phyloP scores from a whole-genome alignment of 2,329 filamentous ascomycete species.

The Aspergillus terreus region DNA sequence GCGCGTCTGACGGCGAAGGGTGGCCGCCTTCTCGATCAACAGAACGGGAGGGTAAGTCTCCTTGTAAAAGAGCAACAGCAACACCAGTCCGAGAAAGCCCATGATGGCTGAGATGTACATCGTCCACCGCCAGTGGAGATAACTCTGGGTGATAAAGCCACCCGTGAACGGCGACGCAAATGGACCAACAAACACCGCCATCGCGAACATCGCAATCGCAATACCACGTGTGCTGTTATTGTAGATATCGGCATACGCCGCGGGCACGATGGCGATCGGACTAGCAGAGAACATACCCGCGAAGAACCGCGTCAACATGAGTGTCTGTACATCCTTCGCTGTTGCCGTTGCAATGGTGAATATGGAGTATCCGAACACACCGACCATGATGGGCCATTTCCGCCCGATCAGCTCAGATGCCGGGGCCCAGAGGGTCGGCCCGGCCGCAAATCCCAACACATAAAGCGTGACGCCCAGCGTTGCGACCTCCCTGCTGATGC shows the following conservation, averaged over 20 bases:
- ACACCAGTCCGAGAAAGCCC: constrained; percentile 45
- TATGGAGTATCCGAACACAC: constrained; percentile 39
- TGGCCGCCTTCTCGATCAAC: constrained; percentile 37
- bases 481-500: constrained; percentile 41
- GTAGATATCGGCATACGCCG: constrained; percentile 48
- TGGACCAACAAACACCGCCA: constrained; percentile 48
- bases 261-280: constrained; percentile 42
- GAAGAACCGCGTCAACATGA: constrained; percentile 47
- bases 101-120: constrained; percentile 52
- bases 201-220: constrained; percentile 47
- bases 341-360: constrained; percentile 46
- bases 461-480: constrained; percentile 47
- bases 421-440: constrained; percentile 61
- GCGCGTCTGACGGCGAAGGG: constrained; percentile 50
- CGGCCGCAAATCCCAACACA: constrained; percentile 53
- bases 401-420: constrained; percentile 58
- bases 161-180: constrained; percentile 49
- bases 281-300: constrained; percentile 43
- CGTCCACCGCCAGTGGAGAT: constrained; percentile 51
- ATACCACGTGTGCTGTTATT: constrained; percentile 41
- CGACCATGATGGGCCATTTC: constrained; percentile 48
- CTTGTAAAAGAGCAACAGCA: constrained; percentile 42
- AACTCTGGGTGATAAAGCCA: constrained; percentile 48
- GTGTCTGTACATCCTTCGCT: constrained; percentile 37
- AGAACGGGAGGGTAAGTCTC: constrained; percentile 51